Percentiles rank a stretch among this genome's conserved stretches.
Evolutionary conservation across 2,329 filamentous ascomycete genomes (phyloP).

Genomic region (Penicillium sp.): DNA sequence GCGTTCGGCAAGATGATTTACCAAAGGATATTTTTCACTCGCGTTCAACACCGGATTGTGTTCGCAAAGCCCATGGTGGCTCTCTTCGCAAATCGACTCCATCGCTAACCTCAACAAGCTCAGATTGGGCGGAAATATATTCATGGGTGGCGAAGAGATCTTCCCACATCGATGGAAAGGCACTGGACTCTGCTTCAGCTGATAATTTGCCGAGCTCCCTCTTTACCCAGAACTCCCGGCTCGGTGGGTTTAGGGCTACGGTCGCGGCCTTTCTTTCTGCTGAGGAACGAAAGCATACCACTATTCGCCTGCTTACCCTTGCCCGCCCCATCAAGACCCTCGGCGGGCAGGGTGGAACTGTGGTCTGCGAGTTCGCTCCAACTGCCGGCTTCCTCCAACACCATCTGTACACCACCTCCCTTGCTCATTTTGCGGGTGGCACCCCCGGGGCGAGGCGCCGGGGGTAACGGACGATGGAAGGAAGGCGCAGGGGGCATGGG

Average conservation of each 20-base stretch:
- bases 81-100: too few species aligned
- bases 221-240: slow-evolving; percentile 86
- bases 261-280: slow-evolving; percentile 80
- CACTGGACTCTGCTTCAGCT: slow-evolving; percentile 42
- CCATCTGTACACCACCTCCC: slow-evolving; percentile 81
- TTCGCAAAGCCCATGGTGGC: too few species aligned
- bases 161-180: too few species aligned
- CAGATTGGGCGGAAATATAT: too few species aligned
- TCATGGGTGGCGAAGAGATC: too few species aligned
- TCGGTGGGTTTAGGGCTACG: slow-evolving; percentile 93
- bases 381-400: slow-evolving; percentile 79
- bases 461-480: slow-evolving; percentile 36
- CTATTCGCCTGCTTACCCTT: slow-evolving; percentile 50
- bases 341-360: slow-evolving; percentile 65
- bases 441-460: slow-evolving; percentile 46
- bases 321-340: slow-evolving; percentile 47
- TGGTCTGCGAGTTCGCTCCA: slow-evolving; percentile 89
- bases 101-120: too few species aligned
- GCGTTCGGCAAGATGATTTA: background rate
- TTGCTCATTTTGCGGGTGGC: slow-evolving; percentile 68
- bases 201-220: slow-evolving; percentile 80
- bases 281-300: slow-evolving; percentile 86
- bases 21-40: too few species aligned
- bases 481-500: slow-evolving; percentile 26
- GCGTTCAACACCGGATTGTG: too few species aligned